phyloP scores from a whole-genome alignment of 352 stramenopile genomes.

The Thraustochytrium sp. region DNA sequence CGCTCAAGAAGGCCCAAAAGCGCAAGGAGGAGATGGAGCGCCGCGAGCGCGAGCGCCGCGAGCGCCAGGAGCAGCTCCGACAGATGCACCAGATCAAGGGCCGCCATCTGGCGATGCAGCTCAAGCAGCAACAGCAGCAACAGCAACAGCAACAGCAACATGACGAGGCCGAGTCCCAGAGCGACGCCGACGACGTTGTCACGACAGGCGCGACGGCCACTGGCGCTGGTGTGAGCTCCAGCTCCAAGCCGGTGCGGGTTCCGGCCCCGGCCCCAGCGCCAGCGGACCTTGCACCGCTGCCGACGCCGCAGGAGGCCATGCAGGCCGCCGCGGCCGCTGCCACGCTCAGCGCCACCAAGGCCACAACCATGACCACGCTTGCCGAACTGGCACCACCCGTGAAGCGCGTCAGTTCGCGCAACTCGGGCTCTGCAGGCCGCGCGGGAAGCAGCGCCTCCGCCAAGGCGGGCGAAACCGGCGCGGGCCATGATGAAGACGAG shows the following conservation, averaged over 20 bases:
- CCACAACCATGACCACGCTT: neutral
- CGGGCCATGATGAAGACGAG: no score
- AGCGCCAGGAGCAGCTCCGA: neutral
- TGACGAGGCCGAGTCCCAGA: neutral
- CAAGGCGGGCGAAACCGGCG: no score
- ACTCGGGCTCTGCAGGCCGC: no score
- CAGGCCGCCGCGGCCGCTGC: neutral
- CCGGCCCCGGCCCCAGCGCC: no score
- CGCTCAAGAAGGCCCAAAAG: neutral
- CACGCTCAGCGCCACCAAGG: neutral
- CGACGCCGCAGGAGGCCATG: neutral
- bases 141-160: neutral
- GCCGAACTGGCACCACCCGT: neutral
- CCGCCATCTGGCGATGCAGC: neutral
- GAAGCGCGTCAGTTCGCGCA: neutral
- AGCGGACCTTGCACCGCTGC: no score
- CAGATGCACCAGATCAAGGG: neutral
- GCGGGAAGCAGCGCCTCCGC: no score
- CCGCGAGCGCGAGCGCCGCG: neutral
- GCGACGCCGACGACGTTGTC: no score
- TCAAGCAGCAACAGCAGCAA: neutral
- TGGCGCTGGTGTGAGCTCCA: no score
- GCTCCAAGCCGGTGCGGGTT: no score
- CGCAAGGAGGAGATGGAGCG: constrained; percentile 5
- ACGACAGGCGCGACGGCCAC: no score